Evolutionary conservation across 2,329 filamentous ascomycete genomes (phyloP), one percentile per base, ranked within the genome.

Genomic region (Scopulariopsis brevicaulis): DNA sequence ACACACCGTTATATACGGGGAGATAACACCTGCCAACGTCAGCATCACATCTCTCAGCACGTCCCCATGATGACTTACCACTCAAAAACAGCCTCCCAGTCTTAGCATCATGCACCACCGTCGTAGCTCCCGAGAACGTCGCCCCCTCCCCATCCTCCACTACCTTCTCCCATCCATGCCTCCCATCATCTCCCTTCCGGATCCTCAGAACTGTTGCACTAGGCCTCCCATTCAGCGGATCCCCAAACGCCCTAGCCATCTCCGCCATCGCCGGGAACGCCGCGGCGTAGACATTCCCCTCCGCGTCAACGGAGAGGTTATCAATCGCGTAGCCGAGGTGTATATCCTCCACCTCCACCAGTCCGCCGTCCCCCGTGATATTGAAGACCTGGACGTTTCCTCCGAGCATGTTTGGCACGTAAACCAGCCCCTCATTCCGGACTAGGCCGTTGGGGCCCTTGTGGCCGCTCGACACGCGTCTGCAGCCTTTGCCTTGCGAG

Each of bases 371-470:
- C 11, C 57, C 53, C 10, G 50, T 37, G 3, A 58, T 32, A 8
- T 46, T 48, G 59, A 59, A 64, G 24, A 64, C 64, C 6, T 61
- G 46, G 14, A 57, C 32, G n/a, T 15, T 37, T 4, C 67, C 67
- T 0, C 59, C 50, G 2, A 65, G 53, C 0, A 66, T 63, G 58
- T 63, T 64, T 0, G 70, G 70, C 1, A 72, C 63, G 52, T 71
- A 73, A 11, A 73, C 40, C 4, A 48, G 35, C n/a, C 54, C 54
- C 15, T 32, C 54, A 32, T 48, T 22, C 40, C 46, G 54, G 20
- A 22, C 24, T 0, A 65, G 62, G 0, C 70, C 69, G 50, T 72
- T 73, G 35, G 70, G 69, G 51, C 64, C 67, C 14, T 60, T 59
- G 2, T 68, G 61, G 10, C 65, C 63, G 1, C 51, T 32, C 0